Evolutionary conservation across 2,329 filamentous ascomycete species (phyloP).

Genomic region (Penicillium sp.): DNA sequence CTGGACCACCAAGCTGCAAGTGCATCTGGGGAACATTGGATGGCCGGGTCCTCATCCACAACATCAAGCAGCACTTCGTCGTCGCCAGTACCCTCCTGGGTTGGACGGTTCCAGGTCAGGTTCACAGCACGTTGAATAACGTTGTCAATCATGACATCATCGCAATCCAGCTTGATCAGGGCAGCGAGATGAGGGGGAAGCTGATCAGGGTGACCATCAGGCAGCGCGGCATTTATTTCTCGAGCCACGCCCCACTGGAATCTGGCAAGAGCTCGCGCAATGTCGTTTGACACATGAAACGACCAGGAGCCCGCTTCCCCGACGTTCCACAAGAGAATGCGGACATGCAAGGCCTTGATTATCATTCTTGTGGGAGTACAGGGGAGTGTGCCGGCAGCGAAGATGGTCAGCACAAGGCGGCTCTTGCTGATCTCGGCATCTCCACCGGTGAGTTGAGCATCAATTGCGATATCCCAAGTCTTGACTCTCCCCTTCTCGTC

Average conservation of each 20-base stretch:
- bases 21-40: slow-evolving; percentile 83
- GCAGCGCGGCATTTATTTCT: slow-evolving; percentile 51
- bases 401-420: slow-evolving; percentile 76
- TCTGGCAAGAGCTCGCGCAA: slow-evolving; percentile 71
- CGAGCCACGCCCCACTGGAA: slow-evolving; percentile 80
- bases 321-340: slow-evolving; percentile 80
- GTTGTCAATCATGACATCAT: slow-evolving; percentile 72
- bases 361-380: slow-evolving; percentile 79
- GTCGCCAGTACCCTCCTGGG: slow-evolving; percentile 61
- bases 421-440: slow-evolving; percentile 87
- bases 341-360: slow-evolving; percentile 87
- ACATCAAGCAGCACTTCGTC: slow-evolving; percentile 72
- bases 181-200: slow-evolving; percentile 73
- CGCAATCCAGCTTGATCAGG: slow-evolving; percentile 74
- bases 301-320: slow-evolving; percentile 64
- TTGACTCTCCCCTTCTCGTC: slow-evolving; percentile 84
- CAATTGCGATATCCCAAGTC: slow-evolving; percentile 88
- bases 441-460: slow-evolving; percentile 87
- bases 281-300: slow-evolving; percentile 62
- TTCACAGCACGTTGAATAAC: slow-evolving; percentile 86
- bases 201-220: slow-evolving; percentile 58
- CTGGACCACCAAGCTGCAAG: slow-evolving; percentile 90
- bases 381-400: slow-evolving; percentile 83
- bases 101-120: slow-evolving; percentile 80
- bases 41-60: slow-evolving; percentile 79